Conservation (phyloP, 2,329 filamentous ascomycete genomes). For the Emmonsiellopsis sp. region DNA sequence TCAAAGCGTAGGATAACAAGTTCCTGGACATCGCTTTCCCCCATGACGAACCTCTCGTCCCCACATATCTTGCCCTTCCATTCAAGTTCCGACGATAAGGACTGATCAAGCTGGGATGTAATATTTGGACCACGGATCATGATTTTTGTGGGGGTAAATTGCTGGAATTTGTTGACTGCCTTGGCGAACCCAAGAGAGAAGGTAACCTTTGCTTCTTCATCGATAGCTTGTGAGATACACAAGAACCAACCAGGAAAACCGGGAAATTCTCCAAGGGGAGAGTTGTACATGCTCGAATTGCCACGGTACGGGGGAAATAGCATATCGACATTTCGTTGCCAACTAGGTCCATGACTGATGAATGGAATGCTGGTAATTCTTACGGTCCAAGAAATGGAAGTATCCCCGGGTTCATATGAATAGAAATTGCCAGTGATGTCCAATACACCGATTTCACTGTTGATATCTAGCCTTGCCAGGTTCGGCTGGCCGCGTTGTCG, state of each 20-base stretch:
- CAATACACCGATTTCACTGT: constrained; percentile 37
- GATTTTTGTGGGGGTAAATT: neutral
- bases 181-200: constrained; percentile 26
- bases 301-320: constrained; percentile 38
- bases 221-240: constrained; percentile 27
- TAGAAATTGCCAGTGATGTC: constrained; percentile 45
- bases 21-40: constrained; percentile 44
- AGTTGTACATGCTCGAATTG: constrained; percentile 28
- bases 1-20: constrained; percentile 47
- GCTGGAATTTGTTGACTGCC: neutral
- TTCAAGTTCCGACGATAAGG: constrained; percentile 41
- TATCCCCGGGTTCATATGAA: neutral
- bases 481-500: constrained; percentile 44
- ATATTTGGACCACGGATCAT: neutral
- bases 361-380: constrained; percentile 47
- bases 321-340: constrained; percentile 37
- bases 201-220: constrained; percentile 21
- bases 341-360: constrained; percentile 39
- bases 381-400: constrained; percentile 30
- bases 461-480: constrained; percentile 43
- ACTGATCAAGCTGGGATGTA: constrained; percentile 14
- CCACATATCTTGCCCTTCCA: constrained; percentile 47
- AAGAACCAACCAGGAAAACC: constrained; percentile 24
- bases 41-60: constrained; percentile 53
- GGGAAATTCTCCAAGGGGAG: constrained; percentile 16